Base-by-base conservation (phyloP, 352 stramenopile species). In the Globisporangium canariense region DNA sequence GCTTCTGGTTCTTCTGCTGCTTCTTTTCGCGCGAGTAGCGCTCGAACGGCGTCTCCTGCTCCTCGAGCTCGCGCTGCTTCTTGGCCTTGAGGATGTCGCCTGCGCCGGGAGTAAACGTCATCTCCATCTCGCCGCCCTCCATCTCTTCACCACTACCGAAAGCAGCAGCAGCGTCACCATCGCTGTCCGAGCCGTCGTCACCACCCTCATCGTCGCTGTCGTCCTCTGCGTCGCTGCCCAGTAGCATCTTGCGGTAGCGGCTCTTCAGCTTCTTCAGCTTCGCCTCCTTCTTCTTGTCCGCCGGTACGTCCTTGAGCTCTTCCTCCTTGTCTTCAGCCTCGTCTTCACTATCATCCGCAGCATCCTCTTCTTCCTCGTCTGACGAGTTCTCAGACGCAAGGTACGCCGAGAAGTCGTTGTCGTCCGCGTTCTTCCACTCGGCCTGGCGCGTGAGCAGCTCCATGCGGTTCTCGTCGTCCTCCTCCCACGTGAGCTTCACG, bases 401-500 rank as follows among this genome's bases (percentile, higher is more conserved):
- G 67, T 98, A 99, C 13, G 92, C 88, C 49, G 90, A 81, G 40
- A 99, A 93, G 64, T 98, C 97, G 63, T 98, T 90, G 46, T 97
- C 91, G 50, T 97, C 77, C 13, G 83, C 76, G 64, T 93, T 76
- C 63, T 94, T 91, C 89, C 89, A 97, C 40, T 92, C 82, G 9
- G 66, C 36, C 25, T 78, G 81, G 58, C 84, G 68, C 66, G 82
- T 93, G 68, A 91, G 64, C 73, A 95, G 71, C 84, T 96, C 94
- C 73, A 97, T 62, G 59, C 95, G 81, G 51, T 96, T 82, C 10
- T 87, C 77, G 66, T 98, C 96, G 60, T 97, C 94, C 55, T 96
- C 82, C 61, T 99, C 97, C 97, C 97, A 99, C 38, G 94, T 98
- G 53, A 97, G 94, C 68, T 96, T 85, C 20, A 99, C 89, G 40